Base-by-base conservation (phyloP, 257 asterid genomes). In the Fraxinus anomala region DNA sequence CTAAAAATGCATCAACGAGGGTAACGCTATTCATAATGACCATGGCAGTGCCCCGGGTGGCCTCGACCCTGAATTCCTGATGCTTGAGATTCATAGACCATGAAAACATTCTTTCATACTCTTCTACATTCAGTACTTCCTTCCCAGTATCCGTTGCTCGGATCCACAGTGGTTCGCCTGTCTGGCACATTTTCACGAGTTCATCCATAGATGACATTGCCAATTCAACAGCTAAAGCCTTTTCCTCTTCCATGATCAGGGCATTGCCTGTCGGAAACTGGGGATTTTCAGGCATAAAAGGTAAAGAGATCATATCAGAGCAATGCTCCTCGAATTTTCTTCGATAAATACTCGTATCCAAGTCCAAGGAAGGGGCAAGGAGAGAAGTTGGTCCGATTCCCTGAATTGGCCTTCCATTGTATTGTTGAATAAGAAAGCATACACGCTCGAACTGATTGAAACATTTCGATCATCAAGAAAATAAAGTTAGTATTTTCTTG, bases 1-100 rank as follows among this genome's bases (percentile, higher is more conserved):
- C 96, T 47, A 93, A 84, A 80, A 95, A 89, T 0, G 97, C 98
- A 77, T 95, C 97, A 59, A 95, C 98, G 1, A 95, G 89, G 31
- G 97, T 95, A 37, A 91, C 91, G 86, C 97, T 89, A 73, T 95
- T 95, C 97, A 93, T 95, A 8, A 95, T 95, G 5, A 95, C 96
- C 6, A 95, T 96, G 0, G 93, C 89, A 10, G 86, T 89, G 69
- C 87, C 90, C 42, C 96, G 88, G 0, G 92, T 88, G 0, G 97
- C 98, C 80, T 95, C 99, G 0, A 82, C 85, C 84, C 91, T 86
- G 69, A 84, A 65, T 11, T 88, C 86, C 61, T 63, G 69, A 71
- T 87, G 90, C 74, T 87, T 84, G 28, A 81, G 67, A 31, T 78
- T 87, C 24, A 77, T 87, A 11, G 94, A 77, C 96, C 98, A 91